Evolutionary conservation across 306 rosid genomes (phyloP).

Genomic region (Cucurbita ficifolia): DNA sequence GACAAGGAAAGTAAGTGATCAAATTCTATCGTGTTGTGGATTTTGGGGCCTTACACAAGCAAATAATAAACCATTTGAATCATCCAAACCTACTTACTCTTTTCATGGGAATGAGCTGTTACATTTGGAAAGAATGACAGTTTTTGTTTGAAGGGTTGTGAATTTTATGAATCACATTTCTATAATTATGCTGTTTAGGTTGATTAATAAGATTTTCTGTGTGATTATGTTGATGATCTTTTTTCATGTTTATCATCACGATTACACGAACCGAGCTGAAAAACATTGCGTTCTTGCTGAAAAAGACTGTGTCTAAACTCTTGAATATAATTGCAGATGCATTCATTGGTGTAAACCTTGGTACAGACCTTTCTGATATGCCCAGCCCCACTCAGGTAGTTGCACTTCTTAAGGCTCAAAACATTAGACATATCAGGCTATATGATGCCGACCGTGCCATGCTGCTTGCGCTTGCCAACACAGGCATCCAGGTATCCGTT

Average conservation of each 20-base stretch:
- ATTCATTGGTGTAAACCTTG: slow-evolving; percentile 70
- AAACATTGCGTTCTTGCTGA: not conserved
- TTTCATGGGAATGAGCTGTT: not conserved
- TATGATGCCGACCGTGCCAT: slow-evolving; percentile 64
- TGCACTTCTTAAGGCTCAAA: slow-evolving; percentile 80
- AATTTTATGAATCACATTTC: not conserved
- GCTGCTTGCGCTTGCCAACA: slow-evolving; percentile 71
- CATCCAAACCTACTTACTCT: not conserved
- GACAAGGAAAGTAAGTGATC: too few species aligned
- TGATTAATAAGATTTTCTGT: not conserved
- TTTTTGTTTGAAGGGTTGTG: not conserved
- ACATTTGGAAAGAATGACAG: not conserved
- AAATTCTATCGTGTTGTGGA: too few species aligned
- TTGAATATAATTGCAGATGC: slow-evolving; percentile 43
- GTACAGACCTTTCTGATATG: slow-evolving; percentile 71
- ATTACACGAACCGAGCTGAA: not conserved
- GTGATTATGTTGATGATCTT: not conserved
- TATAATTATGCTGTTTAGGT: not conserved
- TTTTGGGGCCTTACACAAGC: not conserved
- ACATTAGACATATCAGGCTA: slow-evolving; percentile 59
- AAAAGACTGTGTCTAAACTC: not conserved
- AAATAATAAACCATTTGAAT: not conserved
- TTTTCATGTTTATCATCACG: not conserved
- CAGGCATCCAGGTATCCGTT: slow-evolving; percentile 62
- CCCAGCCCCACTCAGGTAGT: slow-evolving; percentile 71